Conservation (phyloP, 1,284 basidiomycete species). For the Wolfiporia cocos region DNA sequence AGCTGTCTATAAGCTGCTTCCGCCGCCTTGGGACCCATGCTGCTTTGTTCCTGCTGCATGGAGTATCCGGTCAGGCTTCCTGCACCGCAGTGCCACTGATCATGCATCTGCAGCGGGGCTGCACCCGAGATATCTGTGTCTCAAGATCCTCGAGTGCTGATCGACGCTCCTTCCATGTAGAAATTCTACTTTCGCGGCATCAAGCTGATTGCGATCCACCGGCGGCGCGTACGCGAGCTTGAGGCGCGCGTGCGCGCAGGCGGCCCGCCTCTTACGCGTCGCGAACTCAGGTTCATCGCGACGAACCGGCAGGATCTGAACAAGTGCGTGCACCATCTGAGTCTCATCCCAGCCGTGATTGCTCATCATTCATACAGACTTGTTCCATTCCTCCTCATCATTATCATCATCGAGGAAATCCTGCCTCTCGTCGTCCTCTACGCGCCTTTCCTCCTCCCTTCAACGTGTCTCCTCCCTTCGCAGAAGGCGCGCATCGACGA, state of each 20-base stretch:
- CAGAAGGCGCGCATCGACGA: slow-evolving; percentile 68
- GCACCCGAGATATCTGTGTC: too few relatives aligned
- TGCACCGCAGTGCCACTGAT: too few relatives aligned
- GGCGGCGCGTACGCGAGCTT: slow-evolving; percentile 47
- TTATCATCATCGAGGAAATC: slow-evolving; percentile 74
- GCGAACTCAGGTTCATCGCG: slow-evolving; percentile 60
- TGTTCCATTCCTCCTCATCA: slow-evolving; percentile 73
- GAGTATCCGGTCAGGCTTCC: too few relatives aligned
- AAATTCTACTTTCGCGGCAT: slow-evolving; percentile 78
- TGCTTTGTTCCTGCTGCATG: too few relatives aligned
- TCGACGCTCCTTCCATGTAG: slow-evolving; percentile 25
- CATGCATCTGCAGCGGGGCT: too few relatives aligned
- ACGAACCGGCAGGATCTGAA: slow-evolving; percentile 58
- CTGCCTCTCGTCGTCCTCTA: slow-evolving; percentile 84
- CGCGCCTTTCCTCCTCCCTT: slow-evolving; percentile 80
- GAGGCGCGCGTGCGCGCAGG: slow-evolving; percentile 46
- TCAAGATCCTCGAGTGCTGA: too few relatives aligned
- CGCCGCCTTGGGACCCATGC: too few relatives aligned
- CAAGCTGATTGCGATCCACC: slow-evolving; percentile 60
- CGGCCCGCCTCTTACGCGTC: slow-evolving; percentile 51
- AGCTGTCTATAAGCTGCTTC: too few relatives aligned
- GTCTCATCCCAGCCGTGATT: too few relatives aligned
- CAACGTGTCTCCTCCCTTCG: slow-evolving; percentile 82
- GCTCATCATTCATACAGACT: too few relatives aligned
- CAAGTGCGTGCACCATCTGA: slow-evolving; percentile 47